Evolutionary conservation across 805 yeast species (phyloP).

Genomic region (Komagataella populi): DNA sequence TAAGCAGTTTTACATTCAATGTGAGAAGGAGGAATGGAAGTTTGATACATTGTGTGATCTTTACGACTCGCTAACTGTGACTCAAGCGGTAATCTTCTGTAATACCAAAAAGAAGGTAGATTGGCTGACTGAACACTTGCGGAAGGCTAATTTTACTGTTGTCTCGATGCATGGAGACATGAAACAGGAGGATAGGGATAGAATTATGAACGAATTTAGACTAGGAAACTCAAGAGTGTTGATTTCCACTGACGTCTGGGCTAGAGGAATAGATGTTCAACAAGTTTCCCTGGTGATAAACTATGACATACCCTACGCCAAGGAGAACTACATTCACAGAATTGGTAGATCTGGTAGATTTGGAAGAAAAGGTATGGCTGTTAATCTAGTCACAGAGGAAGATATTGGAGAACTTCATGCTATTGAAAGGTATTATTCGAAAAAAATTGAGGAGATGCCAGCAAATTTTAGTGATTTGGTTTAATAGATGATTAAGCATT

Average conservation of each 20-base stretch:
- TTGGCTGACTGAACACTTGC: slow-evolving; percentile 64
- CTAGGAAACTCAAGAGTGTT: slow-evolving; percentile 87
- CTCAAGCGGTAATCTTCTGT: slow-evolving; percentile 97
- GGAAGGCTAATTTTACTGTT: slow-evolving; percentile 76
- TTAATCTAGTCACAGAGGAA: slow-evolving; percentile 77
- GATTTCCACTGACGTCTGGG: slow-evolving; percentile 91
- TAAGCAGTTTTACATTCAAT: slow-evolving; percentile 82
- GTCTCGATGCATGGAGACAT: slow-evolving; percentile 94
- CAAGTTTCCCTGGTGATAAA: slow-evolving; percentile 92
- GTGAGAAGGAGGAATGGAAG: slow-evolving; percentile 89
- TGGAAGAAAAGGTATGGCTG: slow-evolving; percentile 97
- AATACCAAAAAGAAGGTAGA: slow-evolving; percentile 93
- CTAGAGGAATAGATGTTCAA: slow-evolving; percentile 96
- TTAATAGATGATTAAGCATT: not conserved
- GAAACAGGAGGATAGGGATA: slow-evolving; percentile 88
- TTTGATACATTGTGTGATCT: slow-evolving; percentile 89
- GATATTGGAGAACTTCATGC: slow-evolving; percentile 69
- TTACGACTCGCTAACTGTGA: slow-evolving; percentile 88
- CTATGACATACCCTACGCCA: slow-evolving; percentile 82
- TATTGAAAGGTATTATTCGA: slow-evolving; percentile 80
- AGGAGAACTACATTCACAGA: slow-evolving; percentile 93
- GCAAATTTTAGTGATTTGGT: slow-evolving; percentile 28
- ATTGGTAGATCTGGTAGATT: slow-evolving; percentile 98
- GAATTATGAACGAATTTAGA: slow-evolving; percentile 92
- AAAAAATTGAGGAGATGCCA: slow-evolving; percentile 91